Base-by-base conservation (phyloP, 2,329 filamentous ascomycete genomes). In the Ophiostoma pallidulum region DNA sequence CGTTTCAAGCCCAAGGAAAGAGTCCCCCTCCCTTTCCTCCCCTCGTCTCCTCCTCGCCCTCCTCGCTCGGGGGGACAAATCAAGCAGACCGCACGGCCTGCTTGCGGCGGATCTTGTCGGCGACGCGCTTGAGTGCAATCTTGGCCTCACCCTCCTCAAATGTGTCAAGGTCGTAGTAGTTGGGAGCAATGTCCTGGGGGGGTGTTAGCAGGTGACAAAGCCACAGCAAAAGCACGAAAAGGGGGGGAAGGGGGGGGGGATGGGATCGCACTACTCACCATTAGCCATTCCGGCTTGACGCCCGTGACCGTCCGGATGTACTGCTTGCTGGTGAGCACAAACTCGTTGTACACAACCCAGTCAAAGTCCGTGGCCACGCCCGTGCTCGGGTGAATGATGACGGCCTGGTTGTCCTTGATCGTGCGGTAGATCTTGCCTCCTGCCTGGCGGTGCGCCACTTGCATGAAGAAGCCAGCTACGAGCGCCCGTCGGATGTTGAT, bases 291-390 rank as follows among this genome's bases (percentile, higher is more conserved):
- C 1, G 91, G 86, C 63, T 86, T 85, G 47, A 98, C 84, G 26
- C 86, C 82, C 12, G 90, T 97, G 41, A 96, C 88, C 0, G 88
- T 96, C 49, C 94, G 80, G 58, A 98, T 91, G 65, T 96, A 98
- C 69, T 97, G 94, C 77, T 98, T 96, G 45, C 86, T 92, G 1
- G 92, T 98, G 48, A 98, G 78, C 12, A 98, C 92, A 61, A 97
- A 98, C 63, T 98, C 94, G 60, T 97, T 95, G 69, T 98, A 98
- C 22, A 98, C 71, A 22, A 98, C 87, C 92, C 92, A 98, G 57
- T 98, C 92, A 57, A 83, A 87, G 50, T 96, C 90, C 50, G 88
- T 82, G 43, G 81, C 78, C 19, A 98, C 74, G 28, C 95, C 90
- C 1, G 90, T 96, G 55, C 86, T 92, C 2, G 92, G 92, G 67